These are phyloP conservation scores for Sapria himalayana DNA, from an alignment of 345 rosid species.

Conservation along the genomic window DNA sequence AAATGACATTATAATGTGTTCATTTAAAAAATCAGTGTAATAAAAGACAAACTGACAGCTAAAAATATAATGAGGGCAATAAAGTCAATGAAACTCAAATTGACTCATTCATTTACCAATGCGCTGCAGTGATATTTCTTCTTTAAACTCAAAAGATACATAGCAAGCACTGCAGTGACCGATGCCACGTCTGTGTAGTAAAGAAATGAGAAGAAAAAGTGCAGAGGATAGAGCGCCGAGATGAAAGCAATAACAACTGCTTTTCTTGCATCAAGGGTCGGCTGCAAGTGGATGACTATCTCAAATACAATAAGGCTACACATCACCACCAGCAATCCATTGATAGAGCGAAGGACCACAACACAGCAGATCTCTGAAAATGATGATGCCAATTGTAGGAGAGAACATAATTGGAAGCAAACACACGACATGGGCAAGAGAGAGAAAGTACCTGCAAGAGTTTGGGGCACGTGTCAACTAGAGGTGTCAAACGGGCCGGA, in stretches of 20 bases:
- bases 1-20: too few species aligned
- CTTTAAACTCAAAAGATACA: slow-evolving; percentile 71
- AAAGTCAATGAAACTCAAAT: slow-evolving; percentile 5
- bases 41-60: too few species aligned
- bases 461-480: slow-evolving; percentile 12
- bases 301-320: slow-evolving; percentile 57
- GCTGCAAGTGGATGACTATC: slow-evolving; percentile 40
- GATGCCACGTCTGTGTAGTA: slow-evolving; percentile 95
- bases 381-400: slow-evolving; percentile 12
- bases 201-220: slow-evolving; percentile 87
- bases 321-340: slow-evolving; percentile 42
- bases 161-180: slow-evolving; percentile 55
- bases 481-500: too few species aligned
- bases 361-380: slow-evolving; percentile 40
- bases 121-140: slow-evolving; percentile 55
- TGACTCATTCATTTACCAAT: slow-evolving; percentile 24
- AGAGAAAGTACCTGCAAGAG: slow-evolving; percentile 69
- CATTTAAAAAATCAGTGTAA: too few species aligned
- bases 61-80: too few species aligned
- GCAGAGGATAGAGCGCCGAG: slow-evolving; percentile 62
- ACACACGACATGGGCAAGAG: slow-evolving; percentile 54
- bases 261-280: slow-evolving; percentile 29
- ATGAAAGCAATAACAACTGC: slow-evolving; percentile 34
- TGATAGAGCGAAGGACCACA: slow-evolving; percentile 39
- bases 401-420: slow-evolving; percentile 45